Conservation (phyloP, 2,329 filamentous ascomycete species). For the Fusarium sp. region DNA sequence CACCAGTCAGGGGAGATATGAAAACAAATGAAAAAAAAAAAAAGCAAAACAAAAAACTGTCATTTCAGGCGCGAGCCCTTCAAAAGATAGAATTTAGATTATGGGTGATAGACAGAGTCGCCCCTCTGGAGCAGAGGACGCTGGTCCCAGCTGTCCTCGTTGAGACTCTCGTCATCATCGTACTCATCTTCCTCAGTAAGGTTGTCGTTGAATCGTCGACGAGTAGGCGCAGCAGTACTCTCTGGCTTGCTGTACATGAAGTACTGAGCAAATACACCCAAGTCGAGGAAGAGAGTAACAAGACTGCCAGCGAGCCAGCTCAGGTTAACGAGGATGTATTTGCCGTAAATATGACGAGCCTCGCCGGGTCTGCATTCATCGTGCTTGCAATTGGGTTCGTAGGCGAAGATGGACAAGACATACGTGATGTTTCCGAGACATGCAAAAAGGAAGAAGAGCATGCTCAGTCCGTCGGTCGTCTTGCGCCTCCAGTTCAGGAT, state of each 20-base stretch:
- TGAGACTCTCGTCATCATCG: conserved; percentile 38
- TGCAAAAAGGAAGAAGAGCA: conserved; percentile 96
- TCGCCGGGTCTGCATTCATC: conserved; percentile 72
- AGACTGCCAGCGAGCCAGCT: conserved; percentile 92
- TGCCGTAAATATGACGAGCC: conserved; percentile 72
- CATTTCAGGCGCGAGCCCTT: background rate
- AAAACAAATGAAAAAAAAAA: conserved; percentile 13
- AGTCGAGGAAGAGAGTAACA: conserved; percentile 85
- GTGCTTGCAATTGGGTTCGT: conserved; percentile 74
- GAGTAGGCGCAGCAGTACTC: conserved; percentile 35
- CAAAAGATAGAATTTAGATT: background rate
- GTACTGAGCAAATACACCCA: conserved; percentile 90
- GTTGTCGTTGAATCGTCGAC: conserved; percentile 10
- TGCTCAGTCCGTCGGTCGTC: conserved; percentile 90
- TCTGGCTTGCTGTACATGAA: conserved; percentile 77
- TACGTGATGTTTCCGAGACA: conserved; percentile 96
- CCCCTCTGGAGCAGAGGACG: conserved; percentile 50
- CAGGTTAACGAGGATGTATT: conserved; percentile 88
- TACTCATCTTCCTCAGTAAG: conserved; percentile 43
- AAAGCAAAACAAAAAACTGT: conserved; percentile 32
- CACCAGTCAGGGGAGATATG: conserved; percentile 5
- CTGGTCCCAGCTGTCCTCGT: conserved; percentile 51
- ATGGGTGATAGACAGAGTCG: conserved; percentile 43
- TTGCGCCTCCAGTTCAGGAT: conserved; percentile 92
- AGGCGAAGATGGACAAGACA: conserved; percentile 90